These are phyloP conservation scores for Verticillium albo-atrum DNA, from an alignment of 2,329 filamentous ascomycete genomes.

Conservation along the genomic window DNA sequence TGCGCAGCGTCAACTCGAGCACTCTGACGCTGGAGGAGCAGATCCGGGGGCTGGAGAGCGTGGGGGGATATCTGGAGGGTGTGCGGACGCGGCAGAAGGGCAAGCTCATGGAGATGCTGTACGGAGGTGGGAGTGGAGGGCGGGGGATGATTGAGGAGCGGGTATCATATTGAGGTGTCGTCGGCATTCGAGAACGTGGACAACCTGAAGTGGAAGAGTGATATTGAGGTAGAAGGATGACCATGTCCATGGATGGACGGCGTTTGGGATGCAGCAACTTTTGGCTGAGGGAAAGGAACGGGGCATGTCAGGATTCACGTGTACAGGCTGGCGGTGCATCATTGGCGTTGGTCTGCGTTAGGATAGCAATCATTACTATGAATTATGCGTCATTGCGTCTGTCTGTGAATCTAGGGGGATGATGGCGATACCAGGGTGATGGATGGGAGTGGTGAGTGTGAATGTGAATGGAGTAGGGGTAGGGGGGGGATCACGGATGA, in stretches of 20 bases:
- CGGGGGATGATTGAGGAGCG: conserved; percentile 26
- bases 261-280: neutral
- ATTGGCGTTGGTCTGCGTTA: neutral
- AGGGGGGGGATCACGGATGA: no score
- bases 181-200: no score
- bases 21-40: conserved; percentile 79
- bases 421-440: no score
- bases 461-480: neutral
- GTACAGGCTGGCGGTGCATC: neutral
- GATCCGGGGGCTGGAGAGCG: conserved; percentile 75
- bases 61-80: conserved; percentile 70
- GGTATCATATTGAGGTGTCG: conserved; percentile 1
- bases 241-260: no score
- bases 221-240: no score
- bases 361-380: neutral
- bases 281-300: neutral
- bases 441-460: neutral
- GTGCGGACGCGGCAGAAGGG: conserved; percentile 77
- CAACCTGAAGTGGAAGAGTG: no score
- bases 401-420: neutral
- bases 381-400: neutral
- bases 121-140: conserved; percentile 45
- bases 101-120: conserved; percentile 76
- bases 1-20: conserved; percentile 63
- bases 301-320: neutral